These are phyloP conservation scores for Aspergillus avenaceus DNA, from an alignment of 495 filamentous ascomycete genomes.

Conservation along the genomic window DNA sequence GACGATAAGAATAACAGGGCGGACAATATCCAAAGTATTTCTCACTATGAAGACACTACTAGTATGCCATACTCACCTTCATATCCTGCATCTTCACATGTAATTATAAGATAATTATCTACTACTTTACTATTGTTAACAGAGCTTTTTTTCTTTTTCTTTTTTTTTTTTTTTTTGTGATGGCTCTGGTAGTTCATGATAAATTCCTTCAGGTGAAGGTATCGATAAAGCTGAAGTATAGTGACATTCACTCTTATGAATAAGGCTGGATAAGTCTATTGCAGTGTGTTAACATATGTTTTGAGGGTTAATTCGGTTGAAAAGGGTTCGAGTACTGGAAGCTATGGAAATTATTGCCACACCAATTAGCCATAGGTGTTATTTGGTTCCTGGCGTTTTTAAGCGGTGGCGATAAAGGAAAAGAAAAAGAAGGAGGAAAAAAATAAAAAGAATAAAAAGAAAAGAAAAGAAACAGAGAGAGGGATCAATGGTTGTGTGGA, in stretches of 20 bases:
- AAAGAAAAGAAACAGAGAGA: constrained; percentile 46
- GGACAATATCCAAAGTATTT: not conserved
- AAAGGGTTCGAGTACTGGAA: constrained; percentile 63
- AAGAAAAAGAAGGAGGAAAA: too few relatives aligned
- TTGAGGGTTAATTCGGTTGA: constrained; percentile 50
- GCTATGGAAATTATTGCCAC: constrained; percentile 76
- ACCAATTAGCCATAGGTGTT: constrained; percentile 82
- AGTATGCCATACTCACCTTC: too few relatives aligned
- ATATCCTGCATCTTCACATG: too few relatives aligned
- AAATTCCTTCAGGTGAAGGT: too few relatives aligned
- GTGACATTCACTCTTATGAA: too few relatives aligned
- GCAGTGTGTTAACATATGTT: constrained; percentile 62
- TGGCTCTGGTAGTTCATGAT: constrained; percentile 4
- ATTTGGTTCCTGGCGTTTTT: constrained; percentile 79
- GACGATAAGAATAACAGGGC: not conserved
- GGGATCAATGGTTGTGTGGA: too few relatives aligned
- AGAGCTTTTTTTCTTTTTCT: too few relatives aligned
- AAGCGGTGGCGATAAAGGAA: too few relatives aligned
- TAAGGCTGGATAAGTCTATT: too few relatives aligned
- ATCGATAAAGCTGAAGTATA: constrained; percentile 60
- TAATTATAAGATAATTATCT: too few relatives aligned
- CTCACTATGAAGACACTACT: too few relatives aligned
- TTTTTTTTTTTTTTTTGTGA: too few relatives aligned
- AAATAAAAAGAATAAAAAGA: constrained; percentile 45
- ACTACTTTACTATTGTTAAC: constrained; percentile 69